Base-by-base conservation (phyloP, 495 filamentous ascomycete species). In the Xylona heveae region DNA sequence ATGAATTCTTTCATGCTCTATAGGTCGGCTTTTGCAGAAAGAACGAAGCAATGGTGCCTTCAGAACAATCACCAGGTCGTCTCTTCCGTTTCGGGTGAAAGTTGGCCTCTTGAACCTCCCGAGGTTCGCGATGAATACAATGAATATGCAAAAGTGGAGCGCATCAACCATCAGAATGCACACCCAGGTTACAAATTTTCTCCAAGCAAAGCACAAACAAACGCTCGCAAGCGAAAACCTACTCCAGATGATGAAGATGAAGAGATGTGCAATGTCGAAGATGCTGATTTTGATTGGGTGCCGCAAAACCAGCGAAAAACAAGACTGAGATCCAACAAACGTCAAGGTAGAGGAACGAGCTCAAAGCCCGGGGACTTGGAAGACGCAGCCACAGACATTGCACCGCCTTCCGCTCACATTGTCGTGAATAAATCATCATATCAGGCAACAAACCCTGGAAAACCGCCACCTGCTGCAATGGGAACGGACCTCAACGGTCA, bases 1-100 rank as follows among this genome's bases (percentile, higher is more conserved):
- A 95, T 94, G 78, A 97, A 97, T 46, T 84, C 82, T 1, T 97
- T 95, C 61, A 95, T 97, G 79, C 63, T 97, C 17, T 97, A 97
- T 49, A 75, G 90, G 6, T 92, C 84, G 30, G 81, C 85, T 4
- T 95, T 77, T 44, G 75, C 85, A 16, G 80, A 85, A 24, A 65
- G 83, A 4, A 76, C 76, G 34, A 94, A 94, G 50, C 52, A 65
- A 24, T 81, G 71, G 66, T 77, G 78, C 38, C 56, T 66, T 6
- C 75, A 91, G 44, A 85, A 83, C 52, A 94, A 95, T 54, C 85
- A 95, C 45, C 88, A 97, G 47, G 62, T 90, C 13, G 80, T 97
- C 35, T 94, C 88, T 2, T 68, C 67, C 14, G 66, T 83, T 14
- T 76, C 78, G 28, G 88, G 88, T 10, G 52, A 64, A 31, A 84